phyloP scores from a whole-genome alignment of 2,329 filamentous ascomycete genomes.

The Venturiaceae sp. region DNA sequence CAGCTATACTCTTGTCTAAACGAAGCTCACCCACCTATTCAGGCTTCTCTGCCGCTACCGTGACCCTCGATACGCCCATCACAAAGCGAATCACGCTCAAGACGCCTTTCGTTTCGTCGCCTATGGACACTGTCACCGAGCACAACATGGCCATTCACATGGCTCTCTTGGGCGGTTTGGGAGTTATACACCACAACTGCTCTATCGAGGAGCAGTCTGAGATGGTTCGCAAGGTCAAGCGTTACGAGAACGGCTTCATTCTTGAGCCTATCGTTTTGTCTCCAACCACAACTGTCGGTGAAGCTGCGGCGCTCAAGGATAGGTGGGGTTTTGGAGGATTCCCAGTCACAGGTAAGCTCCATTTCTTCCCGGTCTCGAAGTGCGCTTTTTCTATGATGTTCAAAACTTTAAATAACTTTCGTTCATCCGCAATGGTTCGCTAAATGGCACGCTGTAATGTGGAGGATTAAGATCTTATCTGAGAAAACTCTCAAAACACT shows the following conservation, averaged over 20 bases:
- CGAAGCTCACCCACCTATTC: slow-evolving; percentile 2
- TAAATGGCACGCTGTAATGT: slow-evolving; percentile 59
- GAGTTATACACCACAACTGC: slow-evolving; percentile 99
- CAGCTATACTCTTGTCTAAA: slow-evolving; percentile 12
- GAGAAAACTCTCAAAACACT: slow-evolving; percentile 29
- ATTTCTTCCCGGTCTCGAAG: slow-evolving; percentile 12
- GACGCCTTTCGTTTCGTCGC: slow-evolving; percentile 92
- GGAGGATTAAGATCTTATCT: slow-evolving; percentile 47
- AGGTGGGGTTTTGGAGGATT: slow-evolving; percentile 98
- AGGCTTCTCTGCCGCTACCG: slow-evolving; percentile 86
- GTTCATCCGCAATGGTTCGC: slow-evolving; percentile 91
- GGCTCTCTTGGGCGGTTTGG: slow-evolving; percentile 76
- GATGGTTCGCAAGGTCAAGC: slow-evolving; percentile 99
- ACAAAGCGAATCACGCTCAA: slow-evolving; percentile 95
- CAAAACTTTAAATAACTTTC: slow-evolving; percentile 87
- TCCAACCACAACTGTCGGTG: slow-evolving; percentile 76
- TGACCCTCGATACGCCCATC: slow-evolving; percentile 79
- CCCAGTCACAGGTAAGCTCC: slow-evolving; percentile 83
- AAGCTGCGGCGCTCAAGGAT: slow-evolving; percentile 88
- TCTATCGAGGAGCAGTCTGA: slow-evolving; percentile 94
- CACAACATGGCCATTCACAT: slow-evolving; percentile 99
- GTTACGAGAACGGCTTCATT: slow-evolving; percentile 99
- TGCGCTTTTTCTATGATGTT: slow-evolving; percentile 58
- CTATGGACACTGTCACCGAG: slow-evolving; percentile 99
- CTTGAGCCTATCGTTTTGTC: slow-evolving; percentile 88